Conservation (phyloP, 495 filamentous ascomycete genomes). For the Astrocystis sublimbata region DNA sequence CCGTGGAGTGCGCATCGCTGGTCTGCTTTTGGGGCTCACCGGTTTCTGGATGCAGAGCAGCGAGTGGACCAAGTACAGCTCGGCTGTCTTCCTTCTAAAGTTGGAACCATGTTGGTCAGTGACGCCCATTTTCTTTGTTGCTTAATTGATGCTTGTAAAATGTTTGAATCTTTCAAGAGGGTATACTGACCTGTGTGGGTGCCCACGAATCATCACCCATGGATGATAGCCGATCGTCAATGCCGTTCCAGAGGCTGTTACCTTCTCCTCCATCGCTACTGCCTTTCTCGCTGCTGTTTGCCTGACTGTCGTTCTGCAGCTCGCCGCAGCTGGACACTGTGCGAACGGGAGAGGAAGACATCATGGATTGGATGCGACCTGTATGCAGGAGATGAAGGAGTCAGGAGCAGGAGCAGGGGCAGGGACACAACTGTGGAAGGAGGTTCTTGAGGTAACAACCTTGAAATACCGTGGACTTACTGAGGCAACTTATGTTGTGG, state of each 20-base stretch:
- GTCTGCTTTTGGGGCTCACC: background rate
- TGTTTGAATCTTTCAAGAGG: background rate
- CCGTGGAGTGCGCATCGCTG: background rate
- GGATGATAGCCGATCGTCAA: constrained; percentile 3
- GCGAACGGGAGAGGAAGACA: background rate
- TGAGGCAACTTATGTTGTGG: no score
- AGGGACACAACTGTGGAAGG: no score
- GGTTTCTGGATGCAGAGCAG: constrained; percentile 4
- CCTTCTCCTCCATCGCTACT: background rate
- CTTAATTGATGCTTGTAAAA: no score
- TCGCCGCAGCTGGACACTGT: background rate
- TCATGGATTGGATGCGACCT: no score
- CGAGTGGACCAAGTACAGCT: background rate
- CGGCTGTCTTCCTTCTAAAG: background rate
- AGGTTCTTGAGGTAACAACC: no score
- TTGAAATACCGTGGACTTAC: no score
- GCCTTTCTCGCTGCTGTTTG: background rate
- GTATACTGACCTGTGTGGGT: background rate
- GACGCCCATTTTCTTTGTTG: background rate
- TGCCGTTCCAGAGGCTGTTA: background rate
- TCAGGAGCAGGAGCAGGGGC: no score
- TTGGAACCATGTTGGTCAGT: background rate
- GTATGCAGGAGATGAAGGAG: no score
- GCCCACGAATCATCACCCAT: background rate
- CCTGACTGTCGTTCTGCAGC: no score